Base-by-base conservation (phyloP, 306 rosid genomes). In the Herpetospermum pedunculosum region DNA sequence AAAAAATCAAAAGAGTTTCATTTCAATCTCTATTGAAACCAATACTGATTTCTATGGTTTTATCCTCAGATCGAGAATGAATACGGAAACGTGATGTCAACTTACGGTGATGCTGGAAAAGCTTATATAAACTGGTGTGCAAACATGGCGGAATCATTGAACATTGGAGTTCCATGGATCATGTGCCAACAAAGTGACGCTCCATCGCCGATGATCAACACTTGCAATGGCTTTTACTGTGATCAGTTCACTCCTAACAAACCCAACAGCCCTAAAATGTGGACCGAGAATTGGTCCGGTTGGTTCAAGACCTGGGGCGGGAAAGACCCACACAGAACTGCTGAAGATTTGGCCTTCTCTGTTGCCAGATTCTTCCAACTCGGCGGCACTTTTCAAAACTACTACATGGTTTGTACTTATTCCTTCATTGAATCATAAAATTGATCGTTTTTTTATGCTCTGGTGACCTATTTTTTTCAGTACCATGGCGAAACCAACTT, bases 211-310 rank as follows among this genome's bases (percentile, higher is more conserved):
- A 88, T 82, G 92, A 84, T 88, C 35, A 85, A 83, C 38, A 83
- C 92, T 30, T 87, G 89, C 76, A 87, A 87, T 50, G 92, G 92
- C n/a, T 87, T 77, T 73, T 87, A 87, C 40, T 87, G 92, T 32
- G 79, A 87, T 26, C 29, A 67, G 32, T 87, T 85, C 59, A 57
- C 41, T 11, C 87, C 92, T 29, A 87, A 78, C 14, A 83, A 71
- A 59, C 86, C 84, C 0, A 81, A 79, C 40, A 85, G 82, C 18
- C 92, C 92, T 16, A 87, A 85, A 41, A 85, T 87, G 85, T 87
- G 89, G 92, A 87, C 89, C 11, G 89, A 87, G 29, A 87, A 84
- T 21, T 87, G 91, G 91, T 80, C 84, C 0, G 89, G 92, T 49
- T 85, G 92, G 92, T 87, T 83, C 29, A 85, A 85, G 78, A 87